phyloP scores from a whole-genome alignment of 306 rosid species.

The Arachis hypogaea region DNA sequence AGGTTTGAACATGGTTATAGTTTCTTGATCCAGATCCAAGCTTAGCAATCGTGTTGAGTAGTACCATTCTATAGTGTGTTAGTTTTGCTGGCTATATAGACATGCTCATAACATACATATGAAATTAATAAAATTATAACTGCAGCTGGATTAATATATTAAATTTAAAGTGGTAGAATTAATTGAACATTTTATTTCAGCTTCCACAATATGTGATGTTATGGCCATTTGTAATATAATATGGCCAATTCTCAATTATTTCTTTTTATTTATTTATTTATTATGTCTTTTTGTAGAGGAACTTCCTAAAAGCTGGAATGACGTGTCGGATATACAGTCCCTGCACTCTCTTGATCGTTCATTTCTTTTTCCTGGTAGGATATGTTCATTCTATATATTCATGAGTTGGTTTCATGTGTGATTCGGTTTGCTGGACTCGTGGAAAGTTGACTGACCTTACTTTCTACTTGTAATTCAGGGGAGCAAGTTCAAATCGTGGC shows the following conservation, averaged over 20 bases:
- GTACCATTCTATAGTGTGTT: constrained; percentile 1
- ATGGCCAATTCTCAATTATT: constrained; percentile 37
- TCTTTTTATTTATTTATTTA: constrained; percentile 8
- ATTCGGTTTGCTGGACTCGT: constrained; percentile 20
- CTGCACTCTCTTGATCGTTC: constrained; percentile 75
- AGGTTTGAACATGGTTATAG: neutral
- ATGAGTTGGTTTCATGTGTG: constrained; percentile 26
- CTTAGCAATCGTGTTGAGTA: neutral
- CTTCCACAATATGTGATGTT: constrained; percentile 8
- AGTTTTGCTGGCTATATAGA: neutral
- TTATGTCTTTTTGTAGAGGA: constrained; percentile 52
- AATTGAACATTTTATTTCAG: neutral
- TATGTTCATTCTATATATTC: constrained; percentile 33
- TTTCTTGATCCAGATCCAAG: neutral
- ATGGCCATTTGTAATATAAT: constrained; percentile 16
- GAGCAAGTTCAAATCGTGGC: constrained; percentile 91
- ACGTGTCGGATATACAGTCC: constrained; percentile 68
- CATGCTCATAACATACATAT: neutral
- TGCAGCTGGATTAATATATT: neutral
- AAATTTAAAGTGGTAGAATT: constrained; percentile 5
- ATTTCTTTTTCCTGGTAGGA: constrained; percentile 91
- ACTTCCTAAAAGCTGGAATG: constrained; percentile 78
- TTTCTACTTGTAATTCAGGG: constrained; percentile 58
- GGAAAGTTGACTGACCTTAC: constrained; percentile 41
- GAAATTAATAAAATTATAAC: neutral